Evolutionary conservation across 352 stramenopile genomes (phyloP).

Genomic region (Peronospora belbahrii): DNA sequence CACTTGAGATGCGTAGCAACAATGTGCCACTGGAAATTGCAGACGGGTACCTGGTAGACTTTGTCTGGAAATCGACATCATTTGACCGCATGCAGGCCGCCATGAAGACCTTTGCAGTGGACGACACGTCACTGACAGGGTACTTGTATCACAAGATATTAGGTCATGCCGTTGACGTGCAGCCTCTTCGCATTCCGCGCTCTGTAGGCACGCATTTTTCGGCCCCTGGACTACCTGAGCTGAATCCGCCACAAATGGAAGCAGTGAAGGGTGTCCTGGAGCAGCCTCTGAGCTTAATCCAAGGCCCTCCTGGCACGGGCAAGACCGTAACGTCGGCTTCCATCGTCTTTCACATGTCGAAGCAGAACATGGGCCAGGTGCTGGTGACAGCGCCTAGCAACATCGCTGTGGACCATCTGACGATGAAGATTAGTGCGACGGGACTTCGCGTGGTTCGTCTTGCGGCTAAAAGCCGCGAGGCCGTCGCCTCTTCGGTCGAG

Average conservation of each 20-base stretch:
- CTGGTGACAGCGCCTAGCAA: constrained; percentile 98
- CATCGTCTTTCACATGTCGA: constrained; percentile 99
- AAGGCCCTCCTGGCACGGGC: constrained; percentile 94
- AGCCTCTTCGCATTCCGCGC: constrained; percentile 74
- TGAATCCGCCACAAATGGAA: constrained; percentile 97
- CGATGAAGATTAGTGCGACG: constrained; percentile 96
- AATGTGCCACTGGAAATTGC: constrained; percentile 88
- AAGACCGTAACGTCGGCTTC: constrained; percentile 98
- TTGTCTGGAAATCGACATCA: constrained; percentile 98
- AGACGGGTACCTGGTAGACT: constrained; percentile 95
- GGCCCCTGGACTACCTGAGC: constrained; percentile 91
- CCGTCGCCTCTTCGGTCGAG: constrained; percentile 91
- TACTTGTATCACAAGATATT: constrained; percentile 99
- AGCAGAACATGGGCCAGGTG: constrained; percentile 97
- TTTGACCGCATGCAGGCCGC: constrained; percentile 99
- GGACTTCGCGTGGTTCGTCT: constrained; percentile 97
- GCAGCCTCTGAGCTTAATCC: constrained; percentile 96
- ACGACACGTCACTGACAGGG: constrained; percentile 96
- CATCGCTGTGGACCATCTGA: constrained; percentile 95
- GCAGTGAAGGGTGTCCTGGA: constrained; percentile 94
- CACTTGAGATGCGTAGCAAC: constrained; percentile 78
- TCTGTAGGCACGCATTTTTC: constrained; percentile 69
- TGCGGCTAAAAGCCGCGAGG: constrained; percentile 96
- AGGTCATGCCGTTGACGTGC: constrained; percentile 94
- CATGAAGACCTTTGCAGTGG: constrained; percentile 97